phyloP scores from a whole-genome alignment of 2,329 filamentous ascomycete genomes.

The Biscogniauxia mediterranea region DNA sequence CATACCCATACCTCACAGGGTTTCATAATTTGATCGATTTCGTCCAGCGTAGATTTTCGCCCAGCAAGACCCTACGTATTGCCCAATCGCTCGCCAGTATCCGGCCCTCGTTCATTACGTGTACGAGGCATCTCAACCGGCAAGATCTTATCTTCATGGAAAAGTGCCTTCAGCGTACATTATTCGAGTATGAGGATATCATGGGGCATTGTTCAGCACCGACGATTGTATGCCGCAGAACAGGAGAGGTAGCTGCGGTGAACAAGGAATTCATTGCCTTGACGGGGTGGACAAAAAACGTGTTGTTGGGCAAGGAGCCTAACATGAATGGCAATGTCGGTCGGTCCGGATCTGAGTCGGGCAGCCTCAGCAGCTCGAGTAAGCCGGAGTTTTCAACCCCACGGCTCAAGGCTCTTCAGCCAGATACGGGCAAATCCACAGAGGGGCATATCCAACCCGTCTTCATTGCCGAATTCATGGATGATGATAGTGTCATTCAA shows the following conservation, averaged over 20 bases:
- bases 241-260: conserved; percentile 90
- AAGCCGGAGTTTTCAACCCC: conserved; percentile 50
- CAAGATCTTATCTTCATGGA: conserved; percentile 97
- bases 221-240: conserved; percentile 86
- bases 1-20: conserved; percentile 85
- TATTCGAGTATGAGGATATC: conserved; percentile 92
- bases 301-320: conserved; percentile 80
- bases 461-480: conserved; percentile 87
- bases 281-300: conserved; percentile 89
- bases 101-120: conserved; percentile 88
- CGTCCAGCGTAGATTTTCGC: conserved; percentile 73
- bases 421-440: conserved; percentile 38
- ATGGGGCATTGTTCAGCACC: conserved; percentile 86
- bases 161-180: conserved; percentile 88
- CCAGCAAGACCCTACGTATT: conserved; percentile 75
- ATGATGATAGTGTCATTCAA: conserved; percentile 88
- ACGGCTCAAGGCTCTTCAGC: conserved; percentile 45
- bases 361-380: conserved; percentile 41
- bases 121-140: conserved; percentile 81
- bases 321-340: conserved; percentile 85
- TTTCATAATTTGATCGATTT: conserved; percentile 87
- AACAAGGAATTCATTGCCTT: conserved; percentile 97
- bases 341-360: conserved; percentile 44
- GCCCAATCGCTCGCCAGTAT: conserved; percentile 86
- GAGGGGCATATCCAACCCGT: conserved; percentile 68